Conservation (phyloP, 805 yeast species). For the Wickerhamomyces kurtzmanii region DNA sequence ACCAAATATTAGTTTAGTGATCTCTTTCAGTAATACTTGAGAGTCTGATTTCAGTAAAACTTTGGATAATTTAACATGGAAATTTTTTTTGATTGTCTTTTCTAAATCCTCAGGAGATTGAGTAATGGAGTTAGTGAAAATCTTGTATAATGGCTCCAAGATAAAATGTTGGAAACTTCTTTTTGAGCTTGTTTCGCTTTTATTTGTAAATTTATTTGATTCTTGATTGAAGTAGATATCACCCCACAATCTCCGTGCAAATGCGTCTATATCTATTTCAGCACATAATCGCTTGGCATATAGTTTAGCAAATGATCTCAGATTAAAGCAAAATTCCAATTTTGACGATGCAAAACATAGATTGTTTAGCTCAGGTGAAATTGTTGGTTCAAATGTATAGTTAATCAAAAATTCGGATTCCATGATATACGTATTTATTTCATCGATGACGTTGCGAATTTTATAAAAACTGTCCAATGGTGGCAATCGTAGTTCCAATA, state of each 20-base stretch:
- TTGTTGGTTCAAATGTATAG: slow-evolving; percentile 15
- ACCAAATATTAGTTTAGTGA: slow-evolving; percentile 47
- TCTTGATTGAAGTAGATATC: slow-evolving; percentile 40
- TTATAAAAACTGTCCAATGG: slow-evolving; percentile 68
- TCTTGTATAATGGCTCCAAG: slow-evolving; percentile 72
- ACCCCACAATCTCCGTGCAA: slow-evolving; percentile 70
- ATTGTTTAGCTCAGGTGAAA: slow-evolving; percentile 58
- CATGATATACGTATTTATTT: slow-evolving; percentile 46
- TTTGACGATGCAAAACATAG: slow-evolving; percentile 68
- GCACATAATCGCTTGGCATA: slow-evolving; percentile 26
- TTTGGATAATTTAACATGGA: slow-evolving; percentile 33
- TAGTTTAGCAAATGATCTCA: slow-evolving; percentile 50
- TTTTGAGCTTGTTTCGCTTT: slow-evolving; percentile 15
- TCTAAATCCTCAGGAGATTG: slow-evolving; percentile 34
- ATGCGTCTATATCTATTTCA: slow-evolving; percentile 23
- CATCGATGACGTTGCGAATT: slow-evolving; percentile 47
- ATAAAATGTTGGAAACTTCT: slow-evolving; percentile 46
- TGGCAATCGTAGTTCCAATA: slow-evolving; percentile 70
- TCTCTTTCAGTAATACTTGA: slow-evolving; percentile 42
- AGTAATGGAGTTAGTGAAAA: slow-evolving; percentile 51
- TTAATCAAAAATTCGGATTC: slow-evolving; percentile 19
- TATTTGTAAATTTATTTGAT: slow-evolving; percentile 32
- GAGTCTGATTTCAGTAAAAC: slow-evolving; percentile 41
- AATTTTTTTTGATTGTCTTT: slow-evolving; percentile 33
- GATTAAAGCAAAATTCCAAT: slow-evolving; percentile 54